phyloP scores from a whole-genome alignment of 495 filamentous ascomycete species.

The Copromyces sp. region DNA sequence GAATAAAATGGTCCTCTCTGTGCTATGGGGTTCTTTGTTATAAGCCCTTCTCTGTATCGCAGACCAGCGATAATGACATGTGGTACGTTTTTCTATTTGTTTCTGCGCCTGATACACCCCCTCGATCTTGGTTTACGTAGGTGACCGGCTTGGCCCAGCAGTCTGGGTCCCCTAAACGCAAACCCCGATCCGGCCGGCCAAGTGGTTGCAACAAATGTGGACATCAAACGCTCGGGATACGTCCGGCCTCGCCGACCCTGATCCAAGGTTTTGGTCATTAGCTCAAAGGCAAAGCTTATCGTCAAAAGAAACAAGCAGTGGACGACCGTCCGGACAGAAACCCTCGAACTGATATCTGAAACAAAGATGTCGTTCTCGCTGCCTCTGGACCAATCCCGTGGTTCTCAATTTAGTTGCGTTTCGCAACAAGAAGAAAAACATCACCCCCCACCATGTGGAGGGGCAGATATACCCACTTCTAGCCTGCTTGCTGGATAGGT shows the following conservation, averaged over 20 bases:
- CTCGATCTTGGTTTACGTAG: background rate
- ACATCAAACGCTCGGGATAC: background rate
- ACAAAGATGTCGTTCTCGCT: background rate
- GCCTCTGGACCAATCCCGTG: background rate
- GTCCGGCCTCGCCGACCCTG: background rate
- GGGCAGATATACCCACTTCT: constrained; percentile 8
- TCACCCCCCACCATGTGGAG: constrained; percentile 10
- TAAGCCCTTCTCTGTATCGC: background rate
- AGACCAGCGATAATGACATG: background rate
- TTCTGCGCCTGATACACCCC: background rate
- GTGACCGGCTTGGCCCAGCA: constrained; percentile 1
- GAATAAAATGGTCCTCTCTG: background rate
- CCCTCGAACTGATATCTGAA: background rate
- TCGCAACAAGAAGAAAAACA: constrained; percentile 5
- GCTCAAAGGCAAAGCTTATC: background rate
- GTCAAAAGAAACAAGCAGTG: background rate
- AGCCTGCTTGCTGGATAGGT: constrained; percentile 4
- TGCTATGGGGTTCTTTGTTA: background rate
- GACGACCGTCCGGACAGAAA: background rate
- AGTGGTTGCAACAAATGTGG: background rate
- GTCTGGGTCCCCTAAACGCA: constrained; percentile 1
- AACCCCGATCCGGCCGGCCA: background rate
- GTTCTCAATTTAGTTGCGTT: background rate
- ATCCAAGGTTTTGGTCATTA: background rate
- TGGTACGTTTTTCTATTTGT: background rate